Base-by-base conservation (phyloP, 2,329 filamentous ascomycete species). In the Aspergillus piperis region DNA sequence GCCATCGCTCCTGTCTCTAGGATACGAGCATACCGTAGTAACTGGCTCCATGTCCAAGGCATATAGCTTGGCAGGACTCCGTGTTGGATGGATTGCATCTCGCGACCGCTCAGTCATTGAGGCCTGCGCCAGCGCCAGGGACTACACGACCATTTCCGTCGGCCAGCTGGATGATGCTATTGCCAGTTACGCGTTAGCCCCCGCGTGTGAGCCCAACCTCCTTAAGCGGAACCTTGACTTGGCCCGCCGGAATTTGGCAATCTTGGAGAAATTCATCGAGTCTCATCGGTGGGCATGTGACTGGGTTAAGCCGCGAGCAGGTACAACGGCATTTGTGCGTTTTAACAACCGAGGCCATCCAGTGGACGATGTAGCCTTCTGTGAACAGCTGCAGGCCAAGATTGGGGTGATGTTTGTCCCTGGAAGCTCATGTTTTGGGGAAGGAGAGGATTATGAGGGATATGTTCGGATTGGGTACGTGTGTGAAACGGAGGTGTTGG, bases 121-220 rank as follows among this genome's bases (percentile, higher is more conserved):
- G 54, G 79, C 82, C 13, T 82, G 90, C 63, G 86, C 88, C 10
- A 76, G 80, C 13, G 87, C 88, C 1, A 82, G 91, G 42, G 89
- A 95, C 73, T 96, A 95, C 79, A 96, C 91, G 3, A 92, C 90
- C 25, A 96, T 96, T 68, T 90, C 89, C 41, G 91, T 96, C 0
- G 90, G 90, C n/a, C 86, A 89, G 70, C 78, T 96, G 6, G 91
- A 96, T 72, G 91, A 96, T 72, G 84, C 85, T 53, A 82, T 96
- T 10, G 92, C 91, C 2, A 84, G 85, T 27, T 94, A 88, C 70
- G 92, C 92, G 0, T 78, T 96, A 7, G 84, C 85, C 10, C 78
- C 84, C 1, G 77, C 81, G 36, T 88, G 89, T 19, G 84, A 92
- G n/a, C 81, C 88, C 63, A 79, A 77, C 10, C 76, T 92, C 2